A percentile compares a stretch with the other conserved stretches of the same genome.
Conservation (phyloP, 2,329 filamentous ascomycete genomes). For the Aureobasidium sp. region DNA sequence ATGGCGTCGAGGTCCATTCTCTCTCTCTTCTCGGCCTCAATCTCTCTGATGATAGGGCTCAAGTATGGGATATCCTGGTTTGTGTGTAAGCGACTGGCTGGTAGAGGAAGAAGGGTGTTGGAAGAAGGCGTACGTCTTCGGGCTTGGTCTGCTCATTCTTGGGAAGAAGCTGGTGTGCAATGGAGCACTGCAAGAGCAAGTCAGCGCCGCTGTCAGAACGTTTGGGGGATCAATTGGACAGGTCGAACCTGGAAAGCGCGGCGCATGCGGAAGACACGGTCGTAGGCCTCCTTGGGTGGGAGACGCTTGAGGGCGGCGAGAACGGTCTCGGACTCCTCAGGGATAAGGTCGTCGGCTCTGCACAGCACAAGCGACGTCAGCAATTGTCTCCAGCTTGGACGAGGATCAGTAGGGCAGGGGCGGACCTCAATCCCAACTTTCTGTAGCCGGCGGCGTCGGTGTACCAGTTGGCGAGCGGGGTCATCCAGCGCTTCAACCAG, state of each 20-base stretch:
- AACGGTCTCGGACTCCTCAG: conserved; percentile 83
- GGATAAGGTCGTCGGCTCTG: conserved; percentile 90
- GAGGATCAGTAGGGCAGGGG: not conserved
- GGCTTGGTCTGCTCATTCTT: conserved; percentile 61
- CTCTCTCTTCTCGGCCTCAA: conserved; percentile 61
- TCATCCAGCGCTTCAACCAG: conserved; percentile 73
- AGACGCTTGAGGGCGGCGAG: conserved; percentile 87
- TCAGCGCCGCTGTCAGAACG: not conserved
- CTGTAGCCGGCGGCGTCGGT: conserved; percentile 83
- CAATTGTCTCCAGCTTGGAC: not conserved
- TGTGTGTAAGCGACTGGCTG: conserved; percentile 20
- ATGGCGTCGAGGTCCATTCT: conserved; percentile 62
- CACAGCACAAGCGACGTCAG: conserved; percentile 2
- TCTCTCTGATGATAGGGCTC: conserved; percentile 59
- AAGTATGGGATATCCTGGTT: conserved; percentile 60
- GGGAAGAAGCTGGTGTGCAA: conserved; percentile 59
- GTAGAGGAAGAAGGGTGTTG: not conserved
- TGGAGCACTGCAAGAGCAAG: conserved; percentile 48
- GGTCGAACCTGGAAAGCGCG: conserved; percentile 75
- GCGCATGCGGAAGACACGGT: conserved; percentile 95
- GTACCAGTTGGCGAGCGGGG: conserved; percentile 84
- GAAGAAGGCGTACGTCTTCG: conserved; percentile 48
- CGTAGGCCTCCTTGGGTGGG: conserved; percentile 82
- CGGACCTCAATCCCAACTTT: conserved; percentile 81
- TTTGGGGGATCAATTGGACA: not conserved